phyloP scores from a whole-genome alignment of 805 yeast genomes.

The Suhomyces sp. region DNA sequence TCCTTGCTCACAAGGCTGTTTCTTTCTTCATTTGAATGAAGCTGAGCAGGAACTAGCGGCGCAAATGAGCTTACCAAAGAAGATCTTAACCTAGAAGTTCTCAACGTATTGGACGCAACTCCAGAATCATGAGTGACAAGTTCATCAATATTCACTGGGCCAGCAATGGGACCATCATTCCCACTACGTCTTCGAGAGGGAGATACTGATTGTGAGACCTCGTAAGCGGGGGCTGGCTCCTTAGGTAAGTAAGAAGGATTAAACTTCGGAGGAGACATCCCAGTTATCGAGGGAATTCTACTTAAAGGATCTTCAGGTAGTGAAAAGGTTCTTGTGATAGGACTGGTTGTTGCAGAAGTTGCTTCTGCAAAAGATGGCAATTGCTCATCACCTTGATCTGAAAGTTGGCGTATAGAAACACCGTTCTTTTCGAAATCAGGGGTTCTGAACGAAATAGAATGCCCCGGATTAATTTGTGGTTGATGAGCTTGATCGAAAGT shows the following conservation, averaged over 20 bases:
- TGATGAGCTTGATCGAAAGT: conserved; percentile 2
- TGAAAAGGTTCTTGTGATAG: conserved; percentile 37
- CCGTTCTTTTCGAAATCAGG: conserved; percentile 37
- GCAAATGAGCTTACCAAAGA: conserved; percentile 37
- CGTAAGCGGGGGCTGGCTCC: conserved; percentile 37
- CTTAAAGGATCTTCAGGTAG: conserved; percentile 40
- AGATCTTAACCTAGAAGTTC: conserved; percentile 24
- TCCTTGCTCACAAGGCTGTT: no score
- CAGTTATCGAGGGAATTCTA: conserved; percentile 28
- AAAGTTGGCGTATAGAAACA: conserved; percentile 29
- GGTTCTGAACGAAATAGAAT: conserved; percentile 37
- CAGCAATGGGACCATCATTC: not conserved
- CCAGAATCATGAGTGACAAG: conserved; percentile 17
- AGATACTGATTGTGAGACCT: conserved; percentile 10
- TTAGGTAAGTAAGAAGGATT: conserved; percentile 13
- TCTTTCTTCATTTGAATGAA: no score
- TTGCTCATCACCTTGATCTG: conserved; percentile 21
- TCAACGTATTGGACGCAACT: conserved; percentile 7
- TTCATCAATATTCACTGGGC: conserved; percentile 26
- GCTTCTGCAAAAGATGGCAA: conserved; percentile 72
- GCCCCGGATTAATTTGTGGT: no score
- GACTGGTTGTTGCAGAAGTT: conserved; percentile 43
- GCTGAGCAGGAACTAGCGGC: conserved; percentile 15
- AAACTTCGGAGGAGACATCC: conserved; percentile 1
- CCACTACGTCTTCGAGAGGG: conserved; percentile 2